These are phyloP conservation scores for Cordyceps pruinosa DNA, from an alignment of 2,329 filamentous ascomycete species.

Conservation along the genomic window DNA sequence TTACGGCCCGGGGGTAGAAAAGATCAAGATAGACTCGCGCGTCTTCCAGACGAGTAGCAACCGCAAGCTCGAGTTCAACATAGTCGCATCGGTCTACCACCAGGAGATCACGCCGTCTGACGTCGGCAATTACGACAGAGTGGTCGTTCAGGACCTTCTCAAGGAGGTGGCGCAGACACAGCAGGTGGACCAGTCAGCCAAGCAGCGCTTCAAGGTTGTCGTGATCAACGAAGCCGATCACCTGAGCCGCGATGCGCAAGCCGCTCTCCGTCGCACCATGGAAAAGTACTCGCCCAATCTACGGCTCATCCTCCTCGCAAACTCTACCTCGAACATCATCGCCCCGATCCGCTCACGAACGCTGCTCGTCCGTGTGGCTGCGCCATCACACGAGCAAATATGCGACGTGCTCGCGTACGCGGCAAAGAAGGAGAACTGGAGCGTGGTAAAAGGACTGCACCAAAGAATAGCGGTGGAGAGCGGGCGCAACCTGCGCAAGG, in stretches of 20 bases:
- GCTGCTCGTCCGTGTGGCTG: constrained; percentile 82
- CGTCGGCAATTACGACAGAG: constrained; percentile 91
- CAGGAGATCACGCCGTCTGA: constrained; percentile 97
- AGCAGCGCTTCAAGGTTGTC: constrained; percentile 94
- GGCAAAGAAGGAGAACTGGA: constrained; percentile 77
- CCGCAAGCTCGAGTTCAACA: constrained; percentile 98
- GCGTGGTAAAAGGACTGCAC: constrained; percentile 68
- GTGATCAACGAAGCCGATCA: constrained; percentile 99
- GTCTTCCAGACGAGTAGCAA: constrained; percentile 94
- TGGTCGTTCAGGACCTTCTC: constrained; percentile 89
- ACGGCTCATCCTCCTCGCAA: constrained; percentile 83
- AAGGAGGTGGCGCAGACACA: constrained; percentile 99
- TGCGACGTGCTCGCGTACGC: constrained; percentile 63
- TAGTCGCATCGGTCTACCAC: constrained; percentile 94
- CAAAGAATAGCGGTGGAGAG: constrained; percentile 83
- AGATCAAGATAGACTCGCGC: constrained; percentile 98
- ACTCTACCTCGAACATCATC: constrained; percentile 97
- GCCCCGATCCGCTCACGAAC: constrained; percentile 94
- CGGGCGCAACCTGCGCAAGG: constrained; percentile 80
- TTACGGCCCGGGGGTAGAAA: constrained; percentile 94
- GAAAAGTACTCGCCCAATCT: constrained; percentile 98
- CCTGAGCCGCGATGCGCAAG: constrained; percentile 87
- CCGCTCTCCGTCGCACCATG: constrained; percentile 91
- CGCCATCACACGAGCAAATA: constrained; percentile 81
- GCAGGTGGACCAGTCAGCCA: constrained; percentile 89